Evolutionary conservation across 257 asterid genomes (phyloP).

Genomic region (Scutellaria baicalensis): DNA sequence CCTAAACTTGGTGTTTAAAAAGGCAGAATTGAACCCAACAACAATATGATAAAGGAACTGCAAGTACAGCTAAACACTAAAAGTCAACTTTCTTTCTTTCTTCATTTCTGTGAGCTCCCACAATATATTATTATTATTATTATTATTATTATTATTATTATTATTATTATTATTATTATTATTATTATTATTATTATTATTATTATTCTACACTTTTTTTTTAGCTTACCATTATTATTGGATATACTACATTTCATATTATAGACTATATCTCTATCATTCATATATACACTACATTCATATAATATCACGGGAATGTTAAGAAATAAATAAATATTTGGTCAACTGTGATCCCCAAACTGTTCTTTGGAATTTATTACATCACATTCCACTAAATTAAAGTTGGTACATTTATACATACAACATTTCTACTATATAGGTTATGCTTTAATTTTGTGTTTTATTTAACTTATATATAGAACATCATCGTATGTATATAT

Average conservation of each 20-base stretch:
- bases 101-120: conserved; percentile 9
- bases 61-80: conserved; percentile 14
- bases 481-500: too few relatives aligned
- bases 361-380: conserved; percentile 13
- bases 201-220: too few relatives aligned
- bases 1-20: neutral
- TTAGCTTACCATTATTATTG: too few relatives aligned
- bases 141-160: too few relatives aligned
- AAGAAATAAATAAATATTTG: neutral
- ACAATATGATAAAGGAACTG: neutral
- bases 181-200: too few relatives aligned
- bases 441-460: too few relatives aligned
- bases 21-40: neutral
- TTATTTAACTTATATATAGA: too few relatives aligned
- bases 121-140: neutral
- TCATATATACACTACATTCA: too few relatives aligned
- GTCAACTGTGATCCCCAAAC: conserved; percentile 8
- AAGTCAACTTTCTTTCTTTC: conserved; percentile 22
- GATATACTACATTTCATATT: too few relatives aligned
- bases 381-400: conserved; percentile 20
- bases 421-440: too few relatives aligned
- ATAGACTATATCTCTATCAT: too few relatives aligned
- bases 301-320: conserved; percentile 17
- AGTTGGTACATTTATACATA: neutral
- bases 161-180: too few relatives aligned